These are phyloP conservation scores for Leccinum sublutescens DNA, from an alignment of 768 basidiomycete genomes.

Conservation along the genomic window DNA sequence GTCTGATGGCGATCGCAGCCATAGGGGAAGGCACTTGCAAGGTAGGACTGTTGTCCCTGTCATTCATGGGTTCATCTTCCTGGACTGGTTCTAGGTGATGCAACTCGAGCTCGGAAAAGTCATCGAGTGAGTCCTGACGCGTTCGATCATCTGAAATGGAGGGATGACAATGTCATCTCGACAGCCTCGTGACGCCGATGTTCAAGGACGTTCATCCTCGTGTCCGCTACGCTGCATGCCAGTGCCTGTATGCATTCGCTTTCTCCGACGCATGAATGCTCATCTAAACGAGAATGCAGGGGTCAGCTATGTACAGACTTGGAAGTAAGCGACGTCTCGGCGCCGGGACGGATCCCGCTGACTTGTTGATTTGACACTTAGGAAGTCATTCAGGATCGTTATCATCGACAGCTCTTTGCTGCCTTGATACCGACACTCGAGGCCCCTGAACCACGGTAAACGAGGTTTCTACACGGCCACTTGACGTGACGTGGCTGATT, in stretches of 20 bases:
- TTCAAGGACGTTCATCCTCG: slow-evolving; percentile 78
- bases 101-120: slow-evolving; percentile 79
- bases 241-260: slow-evolving; percentile 62
- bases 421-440: slow-evolving; percentile 72
- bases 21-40: slow-evolving; percentile 83
- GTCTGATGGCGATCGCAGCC: slow-evolving; percentile 81
- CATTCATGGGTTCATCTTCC: not conserved
- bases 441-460: slow-evolving; percentile 70
- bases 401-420: slow-evolving; percentile 65
- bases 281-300: slow-evolving; percentile 35
- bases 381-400: slow-evolving; percentile 75
- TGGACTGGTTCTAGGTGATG: slow-evolving; percentile 52
- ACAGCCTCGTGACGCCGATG: slow-evolving; percentile 71
- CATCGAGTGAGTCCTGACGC: slow-evolving; percentile 56
- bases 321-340: slow-evolving; percentile 48
- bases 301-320: slow-evolving; percentile 90
- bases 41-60: slow-evolving; percentile 32
- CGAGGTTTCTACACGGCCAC: not conserved
- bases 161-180: not conserved
- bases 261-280: not conserved
- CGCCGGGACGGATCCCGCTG: not conserved
- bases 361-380: slow-evolving; percentile 22
- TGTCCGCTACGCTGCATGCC: slow-evolving; percentile 75
- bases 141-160: slow-evolving; percentile 1
- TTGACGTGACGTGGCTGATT: slow-evolving; percentile 1